These are phyloP conservation scores for Talaromyces proteolyticus DNA, from an alignment of 495 filamentous ascomycete species.

Conservation along the genomic window DNA sequence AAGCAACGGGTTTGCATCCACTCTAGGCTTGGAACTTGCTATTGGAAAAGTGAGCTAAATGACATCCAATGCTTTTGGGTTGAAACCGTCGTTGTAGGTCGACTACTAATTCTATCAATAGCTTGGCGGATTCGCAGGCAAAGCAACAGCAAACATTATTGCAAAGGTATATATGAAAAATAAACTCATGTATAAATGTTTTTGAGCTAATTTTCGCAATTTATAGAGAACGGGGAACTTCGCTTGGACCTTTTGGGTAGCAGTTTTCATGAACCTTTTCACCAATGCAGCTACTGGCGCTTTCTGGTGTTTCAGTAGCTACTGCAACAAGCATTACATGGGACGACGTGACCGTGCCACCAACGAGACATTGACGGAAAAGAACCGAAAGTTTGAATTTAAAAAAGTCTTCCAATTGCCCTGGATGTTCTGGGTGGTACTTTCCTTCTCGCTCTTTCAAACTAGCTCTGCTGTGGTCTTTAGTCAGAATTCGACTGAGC, in stretches of 20 bases:
- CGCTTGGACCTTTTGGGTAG: constrained; percentile 39
- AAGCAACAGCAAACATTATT: constrained; percentile 31
- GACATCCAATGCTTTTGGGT: not conserved
- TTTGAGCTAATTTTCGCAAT: constrained; percentile 5
- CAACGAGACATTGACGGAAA: constrained; percentile 33
- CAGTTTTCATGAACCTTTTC: constrained; percentile 44
- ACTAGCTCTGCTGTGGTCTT: constrained; percentile 34
- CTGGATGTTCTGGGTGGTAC: constrained; percentile 36
- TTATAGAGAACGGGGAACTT: constrained; percentile 36
- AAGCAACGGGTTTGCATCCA: constrained; percentile 38
- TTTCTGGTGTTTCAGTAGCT: constrained; percentile 38
- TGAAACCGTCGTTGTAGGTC: too few relatives aligned
- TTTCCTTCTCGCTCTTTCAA: constrained; percentile 37
- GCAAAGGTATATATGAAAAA: too few relatives aligned
- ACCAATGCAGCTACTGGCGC: constrained; percentile 29
- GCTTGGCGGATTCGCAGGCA: constrained; percentile 29
- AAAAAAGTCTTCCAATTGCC: constrained; percentile 35
- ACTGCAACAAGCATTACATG: constrained; percentile 23
- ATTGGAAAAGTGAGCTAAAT: constrained; percentile 29
- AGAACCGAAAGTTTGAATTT: constrained; percentile 39
- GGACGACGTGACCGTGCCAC: constrained; percentile 30
- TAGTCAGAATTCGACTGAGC: constrained; percentile 36
- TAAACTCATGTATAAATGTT: too few relatives aligned
- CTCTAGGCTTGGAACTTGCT: constrained; percentile 33
- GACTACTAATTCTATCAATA: too few relatives aligned